Base-by-base conservation (phyloP, 768 basidiomycete species). In the Phanerodontia chrysosporium region DNA sequence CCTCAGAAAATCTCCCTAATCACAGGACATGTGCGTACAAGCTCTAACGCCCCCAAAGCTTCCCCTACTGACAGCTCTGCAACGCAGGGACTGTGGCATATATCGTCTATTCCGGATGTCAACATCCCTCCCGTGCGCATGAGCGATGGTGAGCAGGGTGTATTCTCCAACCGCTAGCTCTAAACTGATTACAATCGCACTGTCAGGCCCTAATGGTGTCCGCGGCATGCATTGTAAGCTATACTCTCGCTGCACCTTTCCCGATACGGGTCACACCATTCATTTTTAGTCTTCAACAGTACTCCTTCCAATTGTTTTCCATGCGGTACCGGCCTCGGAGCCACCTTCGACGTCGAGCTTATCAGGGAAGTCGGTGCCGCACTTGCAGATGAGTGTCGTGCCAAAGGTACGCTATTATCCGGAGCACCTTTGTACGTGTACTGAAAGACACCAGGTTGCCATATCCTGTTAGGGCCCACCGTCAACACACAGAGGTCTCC, bases 401-500 rank as follows among this genome's bases (percentile, higher is more conserved):
- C 80, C 12, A 80, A 83, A 69, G 75, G 80, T 71, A 63, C 32
- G 67, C 7, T 10, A 12, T 12, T n/a, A n/a, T n/a, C n/a, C n/a
- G n/a, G 49, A 21, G 2, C n/a, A 6, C 16, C 2, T 18, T 8
- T 6, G 28, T 3, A 46, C 55, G 39, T n/a, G 13, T 10, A 28
- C 78, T 77, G n/a, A n/a, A n/a, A 76, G 39, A 66, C 66, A 18
- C 78, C 32, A 53, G 52, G 52, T 24, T 53, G 52, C 36, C 52
- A 80, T 65, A 74, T 83, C 30, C 71, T 84, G 0, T 76, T 86
- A 18, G 85, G 78, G 1, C 86, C 85, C 1, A 87, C 85, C 1
- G 79, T 84, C 62, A 87, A 87, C 65, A 86, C 80, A 24, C 84
- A 84, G 60, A 76, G 85, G n/a, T 81, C 79, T 8, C 82, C 81